Evolutionary conservation across 352 stramenopile species (phyloP).

Genomic region (Phytophthora hybrid): DNA sequence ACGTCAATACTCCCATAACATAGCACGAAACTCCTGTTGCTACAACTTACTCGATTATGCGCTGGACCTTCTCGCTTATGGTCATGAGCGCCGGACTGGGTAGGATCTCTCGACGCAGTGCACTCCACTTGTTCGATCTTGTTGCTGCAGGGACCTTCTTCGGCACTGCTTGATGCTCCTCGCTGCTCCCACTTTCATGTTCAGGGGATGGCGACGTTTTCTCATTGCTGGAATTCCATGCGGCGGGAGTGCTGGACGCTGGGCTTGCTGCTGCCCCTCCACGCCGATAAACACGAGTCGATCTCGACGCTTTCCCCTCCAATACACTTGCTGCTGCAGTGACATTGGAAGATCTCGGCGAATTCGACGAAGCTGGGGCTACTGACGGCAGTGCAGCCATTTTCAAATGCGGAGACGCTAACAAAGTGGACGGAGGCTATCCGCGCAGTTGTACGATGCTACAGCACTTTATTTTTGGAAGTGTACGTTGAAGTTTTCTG

Average conservation of each 20-base stretch:
- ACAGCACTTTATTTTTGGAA: constrained; percentile 13
- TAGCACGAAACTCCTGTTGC: neutral
- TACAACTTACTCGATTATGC: constrained; percentile 70
- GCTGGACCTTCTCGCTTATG: constrained; percentile 66
- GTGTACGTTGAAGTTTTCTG: constrained; percentile 17
- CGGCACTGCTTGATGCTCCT: constrained; percentile 47
- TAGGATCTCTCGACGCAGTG: constrained; percentile 44
- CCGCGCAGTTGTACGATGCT: neutral
- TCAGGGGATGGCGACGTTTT: neutral
- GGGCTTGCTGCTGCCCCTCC: constrained; percentile 11
- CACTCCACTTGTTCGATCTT: constrained; percentile 36
- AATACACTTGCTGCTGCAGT: constrained; percentile 14
- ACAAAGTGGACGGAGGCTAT: neutral
- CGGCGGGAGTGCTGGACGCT: neutral
- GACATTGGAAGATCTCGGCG: neutral
- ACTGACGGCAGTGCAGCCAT: constrained; percentile 33
- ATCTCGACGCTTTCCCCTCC: constrained; percentile 11
- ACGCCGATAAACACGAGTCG: constrained; percentile 25
- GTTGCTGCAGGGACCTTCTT: neutral
- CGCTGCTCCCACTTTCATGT: constrained; percentile 45
- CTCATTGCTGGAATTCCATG: constrained; percentile 13
- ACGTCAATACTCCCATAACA: neutral
- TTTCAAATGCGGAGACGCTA: neutral
- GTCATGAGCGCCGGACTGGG: constrained; percentile 67
- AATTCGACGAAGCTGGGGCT: constrained; percentile 9